phyloP scores from a whole-genome alignment of 2,329 filamentous ascomycete species.

The Penicillium sp. region DNA sequence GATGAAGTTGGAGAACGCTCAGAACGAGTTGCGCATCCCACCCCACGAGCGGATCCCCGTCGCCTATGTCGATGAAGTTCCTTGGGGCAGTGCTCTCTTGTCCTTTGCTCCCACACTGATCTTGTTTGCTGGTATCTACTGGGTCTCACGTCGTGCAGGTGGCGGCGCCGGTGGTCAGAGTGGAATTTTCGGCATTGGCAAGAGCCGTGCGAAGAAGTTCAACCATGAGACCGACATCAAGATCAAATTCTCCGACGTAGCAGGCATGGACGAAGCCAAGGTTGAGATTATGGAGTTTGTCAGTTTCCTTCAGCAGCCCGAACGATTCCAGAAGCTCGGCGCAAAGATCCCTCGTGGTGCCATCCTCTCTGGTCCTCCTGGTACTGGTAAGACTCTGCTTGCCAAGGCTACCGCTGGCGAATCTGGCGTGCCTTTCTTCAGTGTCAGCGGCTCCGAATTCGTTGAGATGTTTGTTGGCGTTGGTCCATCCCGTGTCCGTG shows the following conservation, averaged over 20 bases:
- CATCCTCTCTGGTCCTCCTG: slow-evolving; percentile 93
- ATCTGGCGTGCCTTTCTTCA: slow-evolving; percentile 96
- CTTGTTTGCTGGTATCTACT: slow-evolving; percentile 79
- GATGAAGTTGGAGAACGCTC: slow-evolving; percentile 79
- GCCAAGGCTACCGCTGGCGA: slow-evolving; percentile 97
- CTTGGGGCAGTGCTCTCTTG: slow-evolving; percentile 68
- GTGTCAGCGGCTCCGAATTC: slow-evolving; percentile 96
- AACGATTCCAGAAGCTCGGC: slow-evolving; percentile 86
- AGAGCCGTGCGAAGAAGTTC: slow-evolving; percentile 94
- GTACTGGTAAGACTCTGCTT: slow-evolving; percentile 95
- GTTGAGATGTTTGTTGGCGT: slow-evolving; percentile 99
- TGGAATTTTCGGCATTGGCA: slow-evolving; percentile 92
- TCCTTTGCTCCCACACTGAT: slow-evolving; percentile 84
- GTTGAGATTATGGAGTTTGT: slow-evolving; percentile 99
- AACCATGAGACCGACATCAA: slow-evolving; percentile 96
- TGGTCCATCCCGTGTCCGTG: slow-evolving; percentile 88
- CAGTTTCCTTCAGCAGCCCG: slow-evolving; percentile 90
- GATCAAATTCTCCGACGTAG: slow-evolving; percentile 95
- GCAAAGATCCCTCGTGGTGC: slow-evolving; percentile 97
- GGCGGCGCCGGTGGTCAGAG: slow-evolving; percentile 63
- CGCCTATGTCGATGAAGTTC: slow-evolving; percentile 75
- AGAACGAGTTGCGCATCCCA: slow-evolving; percentile 82
- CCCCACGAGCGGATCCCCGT: slow-evolving; percentile 87
- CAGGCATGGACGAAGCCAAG: slow-evolving; percentile 98
- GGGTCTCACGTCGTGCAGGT: slow-evolving; percentile 71